Evolutionary conservation across 257 asterid species (phyloP).

Genomic region (Solanum sparsipilum): DNA sequence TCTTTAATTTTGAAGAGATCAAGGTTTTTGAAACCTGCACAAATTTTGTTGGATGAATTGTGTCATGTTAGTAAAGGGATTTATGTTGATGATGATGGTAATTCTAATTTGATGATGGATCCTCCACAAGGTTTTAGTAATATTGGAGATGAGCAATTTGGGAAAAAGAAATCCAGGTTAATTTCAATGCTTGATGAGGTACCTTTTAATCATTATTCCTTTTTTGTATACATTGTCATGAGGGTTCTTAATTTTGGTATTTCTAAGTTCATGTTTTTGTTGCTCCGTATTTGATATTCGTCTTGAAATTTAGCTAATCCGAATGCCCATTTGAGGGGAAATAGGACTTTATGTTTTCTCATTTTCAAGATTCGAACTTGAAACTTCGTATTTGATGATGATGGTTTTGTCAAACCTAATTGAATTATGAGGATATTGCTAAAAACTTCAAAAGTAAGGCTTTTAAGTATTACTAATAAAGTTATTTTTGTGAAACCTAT

Average conservation of each 20-base stretch:
- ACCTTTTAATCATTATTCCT: neutral
- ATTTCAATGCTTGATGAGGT: conserved; percentile 93
- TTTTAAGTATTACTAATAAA: neutral
- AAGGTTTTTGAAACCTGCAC: conserved; percentile 78
- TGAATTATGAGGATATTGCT: neutral
- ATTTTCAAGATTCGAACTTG: neutral
- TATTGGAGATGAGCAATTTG: conserved; percentile 30
- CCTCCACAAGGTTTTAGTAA: conserved; percentile 18
- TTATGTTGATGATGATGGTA: conserved; percentile 6
- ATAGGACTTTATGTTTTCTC: neutral
- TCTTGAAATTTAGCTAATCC: neutral
- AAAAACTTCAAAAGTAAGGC: neutral
- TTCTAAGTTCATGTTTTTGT: neutral
- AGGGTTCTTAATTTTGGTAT: neutral
- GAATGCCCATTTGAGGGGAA: neutral
- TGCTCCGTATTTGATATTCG: neutral
- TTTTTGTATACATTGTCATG: neutral
- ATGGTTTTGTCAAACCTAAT: neutral
- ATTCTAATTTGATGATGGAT: conserved; percentile 16
- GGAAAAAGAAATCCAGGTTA: conserved; percentile 71
- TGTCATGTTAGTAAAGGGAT: conserved; percentile 58
- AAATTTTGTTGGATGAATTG: conserved; percentile 69
- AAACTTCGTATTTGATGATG: neutral
- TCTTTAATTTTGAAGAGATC: conserved; percentile 75
- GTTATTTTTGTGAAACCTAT: neutral